Conservation (phyloP, 148 eudicot species). For the Pharnaceum exiguum region DNA sequence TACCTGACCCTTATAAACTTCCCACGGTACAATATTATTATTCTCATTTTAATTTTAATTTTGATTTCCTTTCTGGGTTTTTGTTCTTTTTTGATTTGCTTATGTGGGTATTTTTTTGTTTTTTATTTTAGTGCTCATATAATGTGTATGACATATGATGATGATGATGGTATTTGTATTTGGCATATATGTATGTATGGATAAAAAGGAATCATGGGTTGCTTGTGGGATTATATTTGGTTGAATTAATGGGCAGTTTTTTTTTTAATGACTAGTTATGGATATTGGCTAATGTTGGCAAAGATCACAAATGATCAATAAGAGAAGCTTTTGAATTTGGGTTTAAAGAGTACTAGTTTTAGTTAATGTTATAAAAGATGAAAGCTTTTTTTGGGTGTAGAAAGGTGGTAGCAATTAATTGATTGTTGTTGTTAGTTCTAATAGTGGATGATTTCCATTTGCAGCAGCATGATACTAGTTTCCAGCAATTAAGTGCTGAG, state of each 20-base stretch:
- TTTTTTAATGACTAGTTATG: neutral
- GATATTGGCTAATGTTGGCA: too few species aligned
- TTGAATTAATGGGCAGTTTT: neutral
- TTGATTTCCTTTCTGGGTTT: neutral
- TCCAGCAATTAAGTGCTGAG: constrained; percentile 51
- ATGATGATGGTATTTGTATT: neutral
- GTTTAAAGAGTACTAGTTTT: neutral
- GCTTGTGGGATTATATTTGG: neutral
- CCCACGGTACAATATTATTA: constrained; percentile 41
- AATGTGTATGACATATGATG: neutral
- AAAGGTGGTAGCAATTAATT: neutral
- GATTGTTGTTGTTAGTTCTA: too few species aligned
- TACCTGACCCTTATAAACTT: constrained; percentile 57
- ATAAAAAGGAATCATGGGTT: neutral
- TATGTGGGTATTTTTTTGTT: neutral
- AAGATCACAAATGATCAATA: neutral
- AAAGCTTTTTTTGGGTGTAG: neutral
- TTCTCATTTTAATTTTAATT: neutral
- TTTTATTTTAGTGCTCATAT: neutral
- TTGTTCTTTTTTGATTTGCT: neutral
- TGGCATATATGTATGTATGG: neutral
- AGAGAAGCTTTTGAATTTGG: constrained; percentile 2
- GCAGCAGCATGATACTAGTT: constrained; percentile 64
- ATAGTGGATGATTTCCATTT: constrained; percentile 14
- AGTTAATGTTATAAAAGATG: constrained; percentile 1